Conservation (phyloP, 2,329 filamentous ascomycete genomes). For the Nakataea oryzae region DNA sequence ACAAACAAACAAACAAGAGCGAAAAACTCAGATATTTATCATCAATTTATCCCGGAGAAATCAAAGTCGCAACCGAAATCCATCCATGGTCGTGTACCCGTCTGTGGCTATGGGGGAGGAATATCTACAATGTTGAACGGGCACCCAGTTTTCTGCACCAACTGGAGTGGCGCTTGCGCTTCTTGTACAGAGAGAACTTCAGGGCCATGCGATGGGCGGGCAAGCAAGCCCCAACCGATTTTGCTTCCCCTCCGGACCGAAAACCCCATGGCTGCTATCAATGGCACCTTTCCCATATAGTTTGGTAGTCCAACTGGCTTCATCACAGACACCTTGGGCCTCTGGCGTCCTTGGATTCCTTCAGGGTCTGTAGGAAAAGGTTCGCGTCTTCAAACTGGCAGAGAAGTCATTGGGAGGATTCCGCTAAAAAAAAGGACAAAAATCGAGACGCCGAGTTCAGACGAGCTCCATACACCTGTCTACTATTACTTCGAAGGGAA, state of each 20-base stretch:
- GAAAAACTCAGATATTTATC: no score
- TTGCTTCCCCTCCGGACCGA: not conserved
- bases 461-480: not conserved
- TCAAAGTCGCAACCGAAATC: no score
- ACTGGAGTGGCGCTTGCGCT: not conserved
- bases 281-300: no score
- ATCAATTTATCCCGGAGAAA: not conserved
- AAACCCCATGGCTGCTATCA: not conserved
- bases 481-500: constrained; percentile 8
- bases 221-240: not conserved
- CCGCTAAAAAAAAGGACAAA: not conserved
- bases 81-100: no score
- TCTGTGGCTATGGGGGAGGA: no score
- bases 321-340: not conserved
- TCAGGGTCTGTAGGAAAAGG: not conserved
- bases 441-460: not conserved
- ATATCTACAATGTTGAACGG: not conserved
- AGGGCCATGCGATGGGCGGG: not conserved
- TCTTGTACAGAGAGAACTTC: not conserved
- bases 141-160: not conserved
- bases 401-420: not conserved
- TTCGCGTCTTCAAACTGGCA: not conserved
- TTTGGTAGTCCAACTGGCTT: not conserved
- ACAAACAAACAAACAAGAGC: no score
- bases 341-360: not conserved